Conservation (phyloP, 768 basidiomycete species). For the Trametes cubensis region DNA sequence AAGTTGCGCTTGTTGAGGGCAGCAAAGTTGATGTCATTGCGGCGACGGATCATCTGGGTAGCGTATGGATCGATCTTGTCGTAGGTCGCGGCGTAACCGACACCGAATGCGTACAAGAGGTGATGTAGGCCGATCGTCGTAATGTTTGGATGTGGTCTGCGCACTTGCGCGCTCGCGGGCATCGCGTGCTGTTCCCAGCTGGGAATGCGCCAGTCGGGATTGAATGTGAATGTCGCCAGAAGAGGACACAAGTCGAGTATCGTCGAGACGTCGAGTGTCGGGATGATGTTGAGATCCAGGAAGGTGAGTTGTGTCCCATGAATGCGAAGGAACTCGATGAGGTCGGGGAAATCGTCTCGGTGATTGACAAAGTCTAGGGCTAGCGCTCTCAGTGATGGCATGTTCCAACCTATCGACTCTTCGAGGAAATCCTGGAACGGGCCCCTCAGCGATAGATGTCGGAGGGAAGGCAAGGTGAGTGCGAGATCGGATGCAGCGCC, state of each 20-base stretch:
- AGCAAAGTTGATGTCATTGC: slow-evolving; percentile 68
- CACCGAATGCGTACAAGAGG: slow-evolving; percentile 68
- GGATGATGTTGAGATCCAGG: slow-evolving; percentile 67
- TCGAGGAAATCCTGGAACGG: slow-evolving; percentile 68
- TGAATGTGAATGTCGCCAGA: slow-evolving; percentile 68
- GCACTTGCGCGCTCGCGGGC: slow-evolving; percentile 42
- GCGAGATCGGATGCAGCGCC: slow-evolving; percentile 63
- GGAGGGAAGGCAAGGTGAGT: slow-evolving; percentile 55
- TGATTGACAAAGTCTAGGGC: slow-evolving; percentile 55
- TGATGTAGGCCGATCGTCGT: slow-evolving; percentile 70
- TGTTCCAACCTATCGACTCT: slow-evolving; percentile 65
- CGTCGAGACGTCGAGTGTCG: slow-evolving; percentile 55
- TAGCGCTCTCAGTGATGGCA: slow-evolving; percentile 62
- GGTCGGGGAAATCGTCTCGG: slow-evolving; percentile 57
- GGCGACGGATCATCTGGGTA: slow-evolving; percentile 44
- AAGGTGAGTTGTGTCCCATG: slow-evolving; percentile 63
- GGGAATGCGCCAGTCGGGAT: slow-evolving; percentile 69
- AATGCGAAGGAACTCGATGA: slow-evolving; percentile 55
- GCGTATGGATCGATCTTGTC: slow-evolving; percentile 46
- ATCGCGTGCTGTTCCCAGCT: slow-evolving; percentile 29
- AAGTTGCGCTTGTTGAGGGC: slow-evolving; percentile 59
- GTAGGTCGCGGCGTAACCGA: slow-evolving; percentile 52
- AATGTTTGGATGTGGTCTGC: slow-evolving; percentile 59
- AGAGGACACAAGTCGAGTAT: slow-evolving; percentile 67
- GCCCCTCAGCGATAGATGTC: slow-evolving; percentile 66